Evolutionary conservation across 2,329 filamentous ascomycete genomes (phyloP), one percentile per base, ranked within the genome.

Genomic region (Colletotrichum sansevieriae): DNA sequence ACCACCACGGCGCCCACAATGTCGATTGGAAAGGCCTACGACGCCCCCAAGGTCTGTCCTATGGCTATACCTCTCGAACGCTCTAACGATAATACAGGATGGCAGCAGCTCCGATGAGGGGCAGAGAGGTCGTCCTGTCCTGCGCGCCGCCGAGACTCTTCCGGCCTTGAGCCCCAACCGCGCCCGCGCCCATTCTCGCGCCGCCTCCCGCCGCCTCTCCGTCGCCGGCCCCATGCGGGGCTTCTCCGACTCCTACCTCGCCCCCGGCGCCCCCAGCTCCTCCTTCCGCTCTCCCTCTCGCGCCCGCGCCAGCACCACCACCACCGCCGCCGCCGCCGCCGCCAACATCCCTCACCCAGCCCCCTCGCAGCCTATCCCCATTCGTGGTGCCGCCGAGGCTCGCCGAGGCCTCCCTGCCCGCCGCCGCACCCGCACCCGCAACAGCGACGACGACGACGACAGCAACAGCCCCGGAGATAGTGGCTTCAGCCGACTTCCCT

Each of bases 51-150:
- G 44, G 46, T 44, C 12, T 11, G 35, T 44, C 9, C 4, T 22
- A 25, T 29, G 7, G 4, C 20, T 18, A 2, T 29, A 10, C 11
- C 15, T 15, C 3, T 43, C 1, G 25, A 57, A 22, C 29, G 25
- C 13, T 35, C 41, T 52, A n/a, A 65, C 63, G 18, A n/a, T 12
- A 25, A 20, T 22, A 33, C 13, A 67, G 65, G 29, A 52, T 35
- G 8, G 25, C 18, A 11, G 25, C 33, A 2, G 20, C n/a, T 13
- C 29, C 13, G 20, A 47, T 10, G 54, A 60, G 33, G 46, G 57
- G 43, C 58, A 55, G 11, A 56, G 65, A 4, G 64, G 64, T 18
- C 64, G 64, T 3, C 6, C 56, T 20, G 56, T 46, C n/a, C 20
- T 47, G 13, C 64, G 51, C 25, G 37, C 55, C 25, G 22, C 22